phyloP scores from a whole-genome alignment of 2,329 filamentous ascomycete species.

The Xylariaceae sp. region DNA sequence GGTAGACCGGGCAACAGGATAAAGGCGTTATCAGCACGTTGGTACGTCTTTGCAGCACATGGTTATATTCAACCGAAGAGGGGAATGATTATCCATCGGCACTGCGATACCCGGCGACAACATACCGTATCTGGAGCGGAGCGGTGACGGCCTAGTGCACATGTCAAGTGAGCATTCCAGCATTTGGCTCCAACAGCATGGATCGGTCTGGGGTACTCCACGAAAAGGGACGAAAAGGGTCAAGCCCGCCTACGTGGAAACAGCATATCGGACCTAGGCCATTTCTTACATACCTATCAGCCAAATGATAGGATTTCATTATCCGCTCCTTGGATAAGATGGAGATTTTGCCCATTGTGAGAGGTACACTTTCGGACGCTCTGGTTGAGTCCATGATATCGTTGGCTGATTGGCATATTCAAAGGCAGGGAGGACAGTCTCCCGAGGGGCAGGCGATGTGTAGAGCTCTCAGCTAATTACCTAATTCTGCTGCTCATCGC shows the following conservation, averaged over 20 bases:
- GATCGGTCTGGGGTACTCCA: background rate
- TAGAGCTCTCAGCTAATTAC: too few species aligned
- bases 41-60: background rate
- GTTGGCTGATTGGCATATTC: too few species aligned
- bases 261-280: background rate
- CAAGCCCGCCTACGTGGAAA: background rate
- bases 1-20: too few species aligned
- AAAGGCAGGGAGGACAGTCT: too few species aligned
- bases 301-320: background rate
- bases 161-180: background rate
- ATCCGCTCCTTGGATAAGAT: background rate
- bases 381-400: too few species aligned
- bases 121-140: background rate
- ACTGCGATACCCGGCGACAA: background rate
- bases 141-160: background rate
- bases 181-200: conserved; percentile 1
- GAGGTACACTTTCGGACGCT: too few species aligned
- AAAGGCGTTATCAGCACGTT: too few species aligned
- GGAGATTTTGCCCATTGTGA: background rate
- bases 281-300: background rate
- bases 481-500: too few species aligned
- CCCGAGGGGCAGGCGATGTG: too few species aligned
- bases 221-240: too few species aligned
- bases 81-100: conserved; percentile 2
- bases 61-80: conserved; percentile 6